A percentile compares a stretch with the other conserved stretches of the same genome.
phyloP scores from a whole-genome alignment of 2,329 filamentous ascomycete genomes.

The Xylaria sp. region DNA sequence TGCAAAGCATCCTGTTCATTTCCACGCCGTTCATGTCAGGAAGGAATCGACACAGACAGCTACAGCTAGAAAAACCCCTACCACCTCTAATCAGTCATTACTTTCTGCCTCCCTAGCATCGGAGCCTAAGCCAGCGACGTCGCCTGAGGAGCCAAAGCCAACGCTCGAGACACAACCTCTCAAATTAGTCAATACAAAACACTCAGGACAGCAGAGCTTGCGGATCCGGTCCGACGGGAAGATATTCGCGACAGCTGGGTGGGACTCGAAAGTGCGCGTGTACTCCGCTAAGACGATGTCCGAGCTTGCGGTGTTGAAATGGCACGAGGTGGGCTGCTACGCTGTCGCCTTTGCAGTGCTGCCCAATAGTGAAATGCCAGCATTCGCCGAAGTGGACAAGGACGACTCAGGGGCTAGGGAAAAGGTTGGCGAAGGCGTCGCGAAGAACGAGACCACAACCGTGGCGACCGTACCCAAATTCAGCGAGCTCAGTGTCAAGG shows the following conservation, averaged over 20 bases:
- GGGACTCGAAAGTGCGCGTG: constrained; percentile 81
- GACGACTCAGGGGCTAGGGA: constrained; percentile 2
- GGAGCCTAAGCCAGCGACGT: constrained; percentile 20
- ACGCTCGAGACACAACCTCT: constrained; percentile 49
- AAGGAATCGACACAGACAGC: constrained; percentile 11
- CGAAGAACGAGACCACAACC: constrained; percentile 2
- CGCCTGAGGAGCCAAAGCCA: constrained; percentile 11
- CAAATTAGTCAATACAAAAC: constrained; percentile 74
- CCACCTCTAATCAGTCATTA: constrained; percentile 26
- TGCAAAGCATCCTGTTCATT: constrained; percentile 71
- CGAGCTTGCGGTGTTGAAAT: constrained; percentile 89
- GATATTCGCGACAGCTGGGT: constrained; percentile 88
- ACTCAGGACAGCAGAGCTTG: constrained; percentile 86
- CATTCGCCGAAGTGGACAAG: constrained; percentile 3
- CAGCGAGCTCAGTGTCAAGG: constrained; percentile 57
- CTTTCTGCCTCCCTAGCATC: constrained; percentile 35
- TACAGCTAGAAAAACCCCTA: background rate
- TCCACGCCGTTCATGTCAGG: constrained; percentile 22
- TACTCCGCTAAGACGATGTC: constrained; percentile 81
- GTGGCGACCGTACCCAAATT: constrained; percentile 34
- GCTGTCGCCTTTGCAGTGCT: constrained; percentile 71
- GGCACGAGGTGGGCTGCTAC: constrained; percentile 90
- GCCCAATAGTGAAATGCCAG: background rate
- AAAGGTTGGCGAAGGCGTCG: constrained; percentile 9
- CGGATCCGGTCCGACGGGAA: constrained; percentile 76